A percentile compares a stretch with the other conserved stretches of the same genome.
Conservation (phyloP, 345 rosid species). For the Eucalyptus tenuipes region DNA sequence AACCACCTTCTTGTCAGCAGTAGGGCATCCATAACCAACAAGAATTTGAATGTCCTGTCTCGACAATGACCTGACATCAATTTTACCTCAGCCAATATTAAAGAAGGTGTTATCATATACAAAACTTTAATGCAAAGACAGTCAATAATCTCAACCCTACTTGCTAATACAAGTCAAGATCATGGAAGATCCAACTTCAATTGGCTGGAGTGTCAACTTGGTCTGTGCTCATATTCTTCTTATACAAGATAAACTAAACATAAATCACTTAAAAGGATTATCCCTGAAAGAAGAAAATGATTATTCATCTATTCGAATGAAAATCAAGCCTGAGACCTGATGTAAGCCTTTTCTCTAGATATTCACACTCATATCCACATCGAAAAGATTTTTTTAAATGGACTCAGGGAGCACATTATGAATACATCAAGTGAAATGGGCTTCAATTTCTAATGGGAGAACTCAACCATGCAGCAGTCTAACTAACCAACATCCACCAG, state of each 20-base stretch:
- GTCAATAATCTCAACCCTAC: not conserved
- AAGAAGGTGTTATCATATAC: not conserved
- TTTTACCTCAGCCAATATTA: slow-evolving; percentile 10
- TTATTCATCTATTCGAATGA: not conserved
- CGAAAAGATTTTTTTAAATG: not conserved
- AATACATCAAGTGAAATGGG: not conserved
- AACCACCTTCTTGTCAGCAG: slow-evolving; percentile 71
- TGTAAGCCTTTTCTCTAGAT: not conserved
- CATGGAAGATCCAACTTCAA: not conserved
- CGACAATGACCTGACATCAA: slow-evolving; percentile 63
- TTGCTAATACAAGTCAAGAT: not conserved
- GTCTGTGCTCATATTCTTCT: not conserved
- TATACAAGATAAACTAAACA: not conserved
- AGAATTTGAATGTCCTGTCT: slow-evolving; percentile 74
- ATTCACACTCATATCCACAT: not conserved
- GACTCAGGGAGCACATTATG: not conserved
- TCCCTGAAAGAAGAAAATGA: not conserved
- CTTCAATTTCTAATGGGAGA: not conserved
- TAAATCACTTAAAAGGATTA: not conserved
- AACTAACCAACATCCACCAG: not conserved
- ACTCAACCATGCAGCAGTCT: not conserved
- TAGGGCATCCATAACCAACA: slow-evolving; percentile 95
- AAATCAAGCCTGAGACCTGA: not conserved
- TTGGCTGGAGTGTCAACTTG: not conserved
- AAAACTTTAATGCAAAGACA: not conserved